A percentile compares a stretch with the other conserved stretches of the same genome.
These are phyloP conservation scores for Pyrus betulifolia DNA, from an alignment of 306 rosid species.

Conservation along the genomic window DNA sequence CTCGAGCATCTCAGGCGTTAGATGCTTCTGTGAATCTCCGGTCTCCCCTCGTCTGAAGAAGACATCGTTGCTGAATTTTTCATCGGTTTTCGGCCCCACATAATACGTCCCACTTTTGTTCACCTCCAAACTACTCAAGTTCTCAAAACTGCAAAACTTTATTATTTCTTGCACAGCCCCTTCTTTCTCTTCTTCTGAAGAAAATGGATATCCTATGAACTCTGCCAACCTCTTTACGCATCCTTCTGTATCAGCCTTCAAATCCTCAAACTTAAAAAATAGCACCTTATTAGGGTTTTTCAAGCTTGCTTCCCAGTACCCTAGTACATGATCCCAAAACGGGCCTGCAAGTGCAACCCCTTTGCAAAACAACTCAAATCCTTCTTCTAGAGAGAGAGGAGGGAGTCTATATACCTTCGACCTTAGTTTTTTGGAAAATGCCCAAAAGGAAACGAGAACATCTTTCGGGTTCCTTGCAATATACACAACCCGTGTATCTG, in stretches of 20 bases:
- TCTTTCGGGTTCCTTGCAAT: slow-evolving; percentile 46
- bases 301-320: slow-evolving; percentile 15
- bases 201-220: slow-evolving; percentile 9
- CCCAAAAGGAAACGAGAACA: slow-evolving; percentile 30
- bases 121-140: slow-evolving; percentile 8
- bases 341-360: slow-evolving; percentile 1
- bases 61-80: not conserved
- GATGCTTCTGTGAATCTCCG: slow-evolving; percentile 16
- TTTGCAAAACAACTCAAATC: slow-evolving; percentile 16
- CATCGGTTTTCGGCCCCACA: not conserved
- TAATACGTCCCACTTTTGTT: not conserved
- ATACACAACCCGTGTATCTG: slow-evolving; percentile 16
- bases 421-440: not conserved
- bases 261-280: slow-evolving; percentile 7
- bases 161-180: not conserved
- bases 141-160: slow-evolving; percentile 9
- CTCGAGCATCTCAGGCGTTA: slow-evolving; percentile 6
- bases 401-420: not conserved
- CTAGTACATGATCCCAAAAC: slow-evolving; percentile 13
- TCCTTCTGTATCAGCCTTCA: not conserved
- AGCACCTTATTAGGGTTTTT: slow-evolving; percentile 4
- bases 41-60: slow-evolving; percentile 13
- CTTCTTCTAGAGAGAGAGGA: not conserved
- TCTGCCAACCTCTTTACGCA: not conserved
- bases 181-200: slow-evolving; percentile 8